phyloP scores from a whole-genome alignment of 768 basidiomycete species.

The Termitomyces sp. region DNA sequence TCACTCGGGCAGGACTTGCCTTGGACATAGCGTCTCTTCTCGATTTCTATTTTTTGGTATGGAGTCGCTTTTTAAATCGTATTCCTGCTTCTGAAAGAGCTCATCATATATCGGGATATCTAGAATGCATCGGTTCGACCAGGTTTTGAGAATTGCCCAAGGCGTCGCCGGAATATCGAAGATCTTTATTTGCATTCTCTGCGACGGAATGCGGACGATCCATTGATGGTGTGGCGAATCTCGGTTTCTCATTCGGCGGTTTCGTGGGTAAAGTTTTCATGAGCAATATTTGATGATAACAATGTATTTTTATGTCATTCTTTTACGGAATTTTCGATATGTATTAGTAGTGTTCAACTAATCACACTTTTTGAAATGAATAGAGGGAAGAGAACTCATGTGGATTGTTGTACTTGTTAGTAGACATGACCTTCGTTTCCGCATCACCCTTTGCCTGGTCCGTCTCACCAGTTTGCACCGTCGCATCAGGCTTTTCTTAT shows the following conservation, averaged over 20 bases:
- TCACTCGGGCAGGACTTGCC: conserved; percentile 8
- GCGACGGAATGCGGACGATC: background rate
- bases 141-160: conserved; percentile 1
- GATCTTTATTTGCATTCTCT: conserved; percentile 8
- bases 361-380: background rate
- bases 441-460: background rate
- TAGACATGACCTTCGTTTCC: background rate
- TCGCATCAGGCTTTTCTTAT: background rate
- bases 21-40: conserved; percentile 6
- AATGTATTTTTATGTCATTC: background rate
- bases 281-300: background rate
- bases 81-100: background rate
- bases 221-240: conserved; percentile 4
- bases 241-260: conserved; percentile 2
- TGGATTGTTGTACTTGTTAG: background rate
- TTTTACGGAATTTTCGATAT: no score
- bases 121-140: background rate
- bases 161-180: background rate
- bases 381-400: background rate
- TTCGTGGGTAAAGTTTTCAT: background rate
- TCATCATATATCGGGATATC: background rate
- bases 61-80: background rate
- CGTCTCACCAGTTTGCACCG: background rate
- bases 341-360: background rate
- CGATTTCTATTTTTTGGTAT: conserved; percentile 5